A percentile compares a stretch with the other conserved stretches of the same genome.
Evolutionary conservation across 441 rosid species (phyloP).

Genomic region (Flueggea neowawraea): DNA sequence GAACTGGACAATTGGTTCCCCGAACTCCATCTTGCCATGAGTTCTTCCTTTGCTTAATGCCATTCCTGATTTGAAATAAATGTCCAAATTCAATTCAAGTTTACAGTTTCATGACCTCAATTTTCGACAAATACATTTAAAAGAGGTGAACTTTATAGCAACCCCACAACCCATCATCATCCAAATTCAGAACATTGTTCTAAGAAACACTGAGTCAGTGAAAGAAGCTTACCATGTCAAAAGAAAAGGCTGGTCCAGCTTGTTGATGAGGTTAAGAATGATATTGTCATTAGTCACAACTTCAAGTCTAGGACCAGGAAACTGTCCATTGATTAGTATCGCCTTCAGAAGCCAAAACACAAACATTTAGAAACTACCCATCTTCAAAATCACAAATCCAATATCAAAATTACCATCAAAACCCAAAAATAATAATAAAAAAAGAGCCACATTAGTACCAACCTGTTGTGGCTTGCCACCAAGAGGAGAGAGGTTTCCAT

Average conservation of each 20-base stretch:
- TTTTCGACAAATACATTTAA: no score
- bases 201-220: no score
- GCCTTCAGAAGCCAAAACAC: slow-evolving; percentile 41
- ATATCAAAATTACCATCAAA: not conserved
- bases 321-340: slow-evolving; percentile 87
- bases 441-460: not conserved
- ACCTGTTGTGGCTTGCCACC: slow-evolving; percentile 49
- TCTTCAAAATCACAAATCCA: slow-evolving; percentile 3
- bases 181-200: no score
- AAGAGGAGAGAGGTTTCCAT: slow-evolving; percentile 61
- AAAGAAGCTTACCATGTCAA: slow-evolving; percentile 66
- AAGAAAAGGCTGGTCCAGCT: slow-evolving; percentile 92
- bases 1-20: slow-evolving; percentile 94
- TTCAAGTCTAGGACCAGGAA: slow-evolving; percentile 89
- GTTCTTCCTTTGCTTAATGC: slow-evolving; percentile 93
- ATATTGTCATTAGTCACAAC: slow-evolving; percentile 90
- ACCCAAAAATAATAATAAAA: slow-evolving; percentile 2
- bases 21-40: slow-evolving; percentile 83
- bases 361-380: slow-evolving; percentile 4
- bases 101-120: no score
- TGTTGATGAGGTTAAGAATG: slow-evolving; percentile 81
- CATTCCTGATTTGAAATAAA: slow-evolving; percentile 93
- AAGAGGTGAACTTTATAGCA: no score
- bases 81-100: no score
- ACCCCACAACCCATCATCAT: no score